Percentiles rank a stretch among this genome's conserved stretches.
These are phyloP conservation scores for Epichloe gansuensis DNA, from an alignment of 2,329 filamentous ascomycete genomes.

Conservation along the genomic window DNA sequence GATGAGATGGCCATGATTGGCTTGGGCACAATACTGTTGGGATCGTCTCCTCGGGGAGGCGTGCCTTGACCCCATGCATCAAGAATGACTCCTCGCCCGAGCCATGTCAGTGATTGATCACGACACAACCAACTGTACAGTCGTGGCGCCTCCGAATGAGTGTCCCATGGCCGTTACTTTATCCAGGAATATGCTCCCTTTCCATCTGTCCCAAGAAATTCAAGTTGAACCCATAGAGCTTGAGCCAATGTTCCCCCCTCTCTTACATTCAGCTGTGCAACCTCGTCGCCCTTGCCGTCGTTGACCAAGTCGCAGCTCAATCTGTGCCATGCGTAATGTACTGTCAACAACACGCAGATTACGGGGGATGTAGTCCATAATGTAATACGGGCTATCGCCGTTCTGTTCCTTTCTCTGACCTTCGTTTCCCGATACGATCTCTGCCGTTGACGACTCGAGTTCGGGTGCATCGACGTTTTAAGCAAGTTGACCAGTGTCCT, in stretches of 20 bases:
- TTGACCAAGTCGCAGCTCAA: constrained; percentile 47
- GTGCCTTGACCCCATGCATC: constrained; percentile 50
- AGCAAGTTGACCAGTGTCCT: constrained; percentile 48
- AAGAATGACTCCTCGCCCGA: constrained; percentile 53
- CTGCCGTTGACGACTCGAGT: constrained; percentile 17
- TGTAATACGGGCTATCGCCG: constrained; percentile 27
- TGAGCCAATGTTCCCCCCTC: constrained; percentile 43
- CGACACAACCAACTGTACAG: constrained; percentile 47
- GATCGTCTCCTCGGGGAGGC: constrained; percentile 30
- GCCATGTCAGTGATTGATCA: constrained; percentile 38
- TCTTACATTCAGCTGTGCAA: constrained; percentile 41
- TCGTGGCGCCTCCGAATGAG: constrained; percentile 54
- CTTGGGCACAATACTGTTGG: constrained; percentile 31
- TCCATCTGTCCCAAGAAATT: constrained; percentile 44
- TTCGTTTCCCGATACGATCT: constrained; percentile 11
- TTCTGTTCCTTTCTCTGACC: constrained; percentile 15
- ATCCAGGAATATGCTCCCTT: constrained; percentile 39
- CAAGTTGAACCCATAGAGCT: constrained; percentile 46
- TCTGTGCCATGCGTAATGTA: constrained; percentile 47
- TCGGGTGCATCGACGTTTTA: constrained; percentile 23
- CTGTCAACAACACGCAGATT: constrained; percentile 49
- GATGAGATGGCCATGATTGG: constrained; percentile 53
- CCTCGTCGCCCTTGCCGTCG: constrained; percentile 36
- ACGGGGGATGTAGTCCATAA: constrained; percentile 48
- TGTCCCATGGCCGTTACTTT: constrained; percentile 53